These are phyloP conservation scores for Phytopythium oedochilum DNA, from an alignment of 352 stramenopile species.

Conservation along the genomic window DNA sequence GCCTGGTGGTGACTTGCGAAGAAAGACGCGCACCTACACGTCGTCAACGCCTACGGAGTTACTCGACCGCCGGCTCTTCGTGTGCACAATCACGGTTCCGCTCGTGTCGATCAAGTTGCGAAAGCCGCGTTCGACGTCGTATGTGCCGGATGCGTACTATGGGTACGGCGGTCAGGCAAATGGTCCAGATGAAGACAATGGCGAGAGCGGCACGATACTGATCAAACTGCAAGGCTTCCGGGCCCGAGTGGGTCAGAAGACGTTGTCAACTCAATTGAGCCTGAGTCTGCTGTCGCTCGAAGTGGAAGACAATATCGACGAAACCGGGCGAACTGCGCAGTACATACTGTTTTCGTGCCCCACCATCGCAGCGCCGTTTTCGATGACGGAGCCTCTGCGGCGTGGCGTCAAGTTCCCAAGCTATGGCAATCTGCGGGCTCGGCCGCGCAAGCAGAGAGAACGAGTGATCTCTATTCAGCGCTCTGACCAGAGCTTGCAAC, in stretches of 20 bases:
- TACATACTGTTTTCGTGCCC: constrained; percentile 81
- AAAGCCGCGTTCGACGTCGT: constrained; percentile 46
- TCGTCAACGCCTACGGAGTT: constrained; percentile 29
- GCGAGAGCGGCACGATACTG: constrained; percentile 63
- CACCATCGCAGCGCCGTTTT: constrained; percentile 60
- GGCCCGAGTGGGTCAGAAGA: constrained; percentile 74
- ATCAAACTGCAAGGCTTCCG: constrained; percentile 81
- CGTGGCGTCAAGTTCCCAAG: constrained; percentile 27
- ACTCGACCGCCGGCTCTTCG: constrained; percentile 63
- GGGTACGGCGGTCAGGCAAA: constrained; percentile 39
- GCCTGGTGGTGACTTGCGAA: neutral
- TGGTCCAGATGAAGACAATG: constrained; percentile 52
- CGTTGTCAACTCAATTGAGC: constrained; percentile 70
- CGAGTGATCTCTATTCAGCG: constrained; percentile 62
- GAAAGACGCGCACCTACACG: neutral
- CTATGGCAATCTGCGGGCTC: constrained; percentile 22
- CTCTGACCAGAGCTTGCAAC: constrained; percentile 10
- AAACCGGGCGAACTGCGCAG: constrained; percentile 53
- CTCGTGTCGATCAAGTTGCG: constrained; percentile 78
- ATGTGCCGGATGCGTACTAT: constrained; percentile 48
- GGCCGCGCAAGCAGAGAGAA: constrained; percentile 40
- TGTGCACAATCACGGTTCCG: constrained; percentile 81
- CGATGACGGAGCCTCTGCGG: constrained; percentile 42
- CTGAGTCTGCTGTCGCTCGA: constrained; percentile 67
- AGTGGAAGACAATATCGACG: constrained; percentile 71